Conservation (phyloP, 2,329 filamentous ascomycete genomes). For the Clathrospora elynae region DNA sequence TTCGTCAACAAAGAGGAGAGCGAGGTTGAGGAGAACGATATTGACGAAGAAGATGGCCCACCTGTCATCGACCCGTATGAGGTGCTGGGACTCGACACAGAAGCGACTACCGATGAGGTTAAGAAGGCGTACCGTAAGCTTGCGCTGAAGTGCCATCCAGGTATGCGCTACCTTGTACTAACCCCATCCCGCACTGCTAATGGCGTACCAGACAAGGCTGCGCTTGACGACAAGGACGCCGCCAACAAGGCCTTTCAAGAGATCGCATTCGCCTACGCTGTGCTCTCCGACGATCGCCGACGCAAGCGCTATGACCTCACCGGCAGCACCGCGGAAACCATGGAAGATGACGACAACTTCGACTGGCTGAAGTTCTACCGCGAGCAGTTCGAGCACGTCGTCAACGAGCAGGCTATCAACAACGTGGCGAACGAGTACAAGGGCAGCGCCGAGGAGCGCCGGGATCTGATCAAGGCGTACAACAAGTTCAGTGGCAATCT, state of each 20-base stretch:
- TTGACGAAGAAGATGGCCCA: slow-evolving; percentile 55
- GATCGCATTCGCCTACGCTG: slow-evolving; percentile 90
- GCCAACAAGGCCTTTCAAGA: slow-evolving; percentile 86
- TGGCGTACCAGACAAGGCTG: slow-evolving; percentile 70
- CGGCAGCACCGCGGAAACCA: slow-evolving; percentile 82
- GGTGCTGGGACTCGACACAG: slow-evolving; percentile 71
- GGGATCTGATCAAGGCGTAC: slow-evolving; percentile 78
- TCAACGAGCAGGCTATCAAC: slow-evolving; percentile 75
- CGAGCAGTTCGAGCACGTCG: slow-evolving; percentile 76
- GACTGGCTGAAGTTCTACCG: slow-evolving; percentile 90
- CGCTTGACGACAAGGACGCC: slow-evolving; percentile 67
- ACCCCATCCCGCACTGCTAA: slow-evolving; percentile 12
- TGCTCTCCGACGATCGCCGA: slow-evolving; percentile 81
- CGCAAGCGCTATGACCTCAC: slow-evolving; percentile 88
- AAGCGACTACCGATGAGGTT: slow-evolving; percentile 77
- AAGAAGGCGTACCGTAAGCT: slow-evolving; percentile 91
- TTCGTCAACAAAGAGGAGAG: slow-evolving; percentile 55
- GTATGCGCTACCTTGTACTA: slow-evolving; percentile 51
- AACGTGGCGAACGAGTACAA: slow-evolving; percentile 81
- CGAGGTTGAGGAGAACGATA: slow-evolving; percentile 24
- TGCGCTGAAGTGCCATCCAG: slow-evolving; percentile 78
- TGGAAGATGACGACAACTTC: slow-evolving; percentile 75
- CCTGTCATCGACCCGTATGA: slow-evolving; percentile 79
- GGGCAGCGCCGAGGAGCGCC: slow-evolving; percentile 80
- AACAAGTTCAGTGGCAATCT: slow-evolving; percentile 74